Conservation (phyloP, 2,329 filamentous ascomycete species). For the Reticulascus tulasneorum region DNA sequence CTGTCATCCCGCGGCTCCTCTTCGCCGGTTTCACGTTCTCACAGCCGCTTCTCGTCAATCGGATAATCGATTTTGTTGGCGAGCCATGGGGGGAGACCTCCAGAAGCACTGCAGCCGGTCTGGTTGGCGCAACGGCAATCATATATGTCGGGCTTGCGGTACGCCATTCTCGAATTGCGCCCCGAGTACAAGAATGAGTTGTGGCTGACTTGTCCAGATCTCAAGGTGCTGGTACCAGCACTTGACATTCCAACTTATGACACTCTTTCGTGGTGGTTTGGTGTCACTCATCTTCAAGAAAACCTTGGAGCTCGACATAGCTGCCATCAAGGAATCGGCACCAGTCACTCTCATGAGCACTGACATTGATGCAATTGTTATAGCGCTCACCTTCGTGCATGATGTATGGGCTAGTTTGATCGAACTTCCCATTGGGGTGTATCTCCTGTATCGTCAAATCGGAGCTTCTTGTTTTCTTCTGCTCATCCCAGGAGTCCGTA, state of each 20-base stretch:
- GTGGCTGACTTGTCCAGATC: not conserved
- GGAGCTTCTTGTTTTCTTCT: conserved; percentile 24
- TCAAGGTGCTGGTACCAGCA: conserved; percentile 25
- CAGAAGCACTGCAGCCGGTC: conserved; percentile 26
- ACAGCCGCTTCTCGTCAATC: conserved; percentile 41
- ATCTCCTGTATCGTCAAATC: conserved; percentile 29
- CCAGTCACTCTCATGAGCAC: conserved; percentile 43
- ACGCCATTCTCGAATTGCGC: no score
- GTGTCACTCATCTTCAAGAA: conserved; percentile 47
- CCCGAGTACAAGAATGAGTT: conserved; percentile 12
- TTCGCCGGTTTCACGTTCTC: conserved; percentile 37
- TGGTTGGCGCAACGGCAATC: conserved; percentile 36
- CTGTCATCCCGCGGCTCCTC: conserved; percentile 31
- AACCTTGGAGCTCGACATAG: conserved; percentile 28
- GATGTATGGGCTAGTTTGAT: conserved; percentile 35
- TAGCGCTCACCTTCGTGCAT: conserved; percentile 22
- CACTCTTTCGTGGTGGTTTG: conserved; percentile 30
- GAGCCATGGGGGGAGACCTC: conserved; percentile 19
- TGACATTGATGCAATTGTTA: conserved; percentile 34
- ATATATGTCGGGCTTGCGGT: conserved; percentile 40
- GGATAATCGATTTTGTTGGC: conserved; percentile 26
- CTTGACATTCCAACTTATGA: conserved; percentile 29
- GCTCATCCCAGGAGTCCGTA: conserved; percentile 22
- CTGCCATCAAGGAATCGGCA: conserved; percentile 28
- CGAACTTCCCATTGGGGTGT: conserved; percentile 32